These are phyloP conservation scores for Penicillium sp. DNA, from an alignment of 2,329 filamentous ascomycete genomes.

Conservation along the genomic window DNA sequence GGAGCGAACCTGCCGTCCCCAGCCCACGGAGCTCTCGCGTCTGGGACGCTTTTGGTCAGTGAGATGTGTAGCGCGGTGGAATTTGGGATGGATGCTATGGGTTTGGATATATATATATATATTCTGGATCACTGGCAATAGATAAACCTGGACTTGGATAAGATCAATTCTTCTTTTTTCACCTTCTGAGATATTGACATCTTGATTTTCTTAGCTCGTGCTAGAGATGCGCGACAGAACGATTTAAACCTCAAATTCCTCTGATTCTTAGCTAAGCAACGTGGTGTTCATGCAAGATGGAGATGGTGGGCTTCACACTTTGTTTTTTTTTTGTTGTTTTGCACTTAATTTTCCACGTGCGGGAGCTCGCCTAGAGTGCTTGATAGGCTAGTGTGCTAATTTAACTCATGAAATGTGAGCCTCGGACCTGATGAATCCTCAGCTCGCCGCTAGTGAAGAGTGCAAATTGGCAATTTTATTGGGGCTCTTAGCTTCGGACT, in stretches of 20 bases:
- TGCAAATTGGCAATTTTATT: slow-evolving; percentile 2
- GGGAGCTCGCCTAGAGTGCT: neutral
- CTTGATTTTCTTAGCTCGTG: no score
- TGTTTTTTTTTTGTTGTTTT: neutral
- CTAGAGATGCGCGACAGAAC: no score
- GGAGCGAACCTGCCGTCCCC: no score
- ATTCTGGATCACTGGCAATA: no score
- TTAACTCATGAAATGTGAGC: neutral
- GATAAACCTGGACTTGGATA: no score
- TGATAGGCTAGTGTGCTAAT: neutral
- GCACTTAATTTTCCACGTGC: neutral
- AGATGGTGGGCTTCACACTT: slow-evolving; percentile 3
- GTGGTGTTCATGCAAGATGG: slow-evolving; percentile 8
- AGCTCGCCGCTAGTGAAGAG: neutral
- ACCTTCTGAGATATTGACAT: no score
- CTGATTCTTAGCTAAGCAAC: neutral
- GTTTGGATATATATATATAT: no score
- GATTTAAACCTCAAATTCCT: neutral
- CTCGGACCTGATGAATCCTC: neutral
- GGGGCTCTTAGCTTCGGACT: neutral
- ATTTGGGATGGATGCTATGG: no score
- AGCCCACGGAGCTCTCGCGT: no score
- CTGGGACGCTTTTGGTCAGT: no score
- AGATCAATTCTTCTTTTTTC: no score
- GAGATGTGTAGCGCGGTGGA: no score